A percentile compares a stretch with the other conserved stretches of the same genome.
Conservation (phyloP, 169 alveolate genomes). For the Cryptosporidium xiaoi region DNA sequence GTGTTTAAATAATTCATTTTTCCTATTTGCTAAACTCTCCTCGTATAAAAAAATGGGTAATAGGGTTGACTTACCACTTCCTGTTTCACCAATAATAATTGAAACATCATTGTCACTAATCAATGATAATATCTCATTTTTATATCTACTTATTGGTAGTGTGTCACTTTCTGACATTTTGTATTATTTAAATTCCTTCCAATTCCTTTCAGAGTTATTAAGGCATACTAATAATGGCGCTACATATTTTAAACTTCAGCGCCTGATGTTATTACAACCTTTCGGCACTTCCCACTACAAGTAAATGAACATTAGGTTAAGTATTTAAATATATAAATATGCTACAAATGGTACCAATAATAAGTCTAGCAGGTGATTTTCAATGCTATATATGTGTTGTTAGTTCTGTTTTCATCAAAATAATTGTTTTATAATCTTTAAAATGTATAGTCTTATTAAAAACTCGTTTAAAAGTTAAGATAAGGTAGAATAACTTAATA, state of each 20-base stretch:
- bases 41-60: slow-evolving; percentile 77
- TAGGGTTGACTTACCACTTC: slow-evolving; percentile 89
- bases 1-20: slow-evolving; percentile 17
- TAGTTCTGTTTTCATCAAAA: no score
- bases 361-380: no score
- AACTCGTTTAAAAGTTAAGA: no score
- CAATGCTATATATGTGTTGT: no score
- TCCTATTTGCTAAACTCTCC: slow-evolving; percentile 39
- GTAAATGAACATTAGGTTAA: no score
- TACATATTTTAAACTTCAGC: background rate
- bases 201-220: background rate
- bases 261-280: background rate
- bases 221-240: background rate
- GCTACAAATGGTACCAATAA: no score
- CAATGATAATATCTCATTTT: slow-evolving; percentile 34
- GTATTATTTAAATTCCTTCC: background rate
- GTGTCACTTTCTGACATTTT: slow-evolving; percentile 45
- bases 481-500: no score
- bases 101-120: slow-evolving; percentile 87
- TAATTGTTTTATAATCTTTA: no score
- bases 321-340: no score
- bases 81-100: slow-evolving; percentile 93
- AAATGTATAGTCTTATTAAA: no score
- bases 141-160: slow-evolving; percentile 38
- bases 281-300: no score